These are phyloP conservation scores for Candida sonorensis DNA, from an alignment of 805 yeast genomes.

Conservation along the genomic window DNA sequence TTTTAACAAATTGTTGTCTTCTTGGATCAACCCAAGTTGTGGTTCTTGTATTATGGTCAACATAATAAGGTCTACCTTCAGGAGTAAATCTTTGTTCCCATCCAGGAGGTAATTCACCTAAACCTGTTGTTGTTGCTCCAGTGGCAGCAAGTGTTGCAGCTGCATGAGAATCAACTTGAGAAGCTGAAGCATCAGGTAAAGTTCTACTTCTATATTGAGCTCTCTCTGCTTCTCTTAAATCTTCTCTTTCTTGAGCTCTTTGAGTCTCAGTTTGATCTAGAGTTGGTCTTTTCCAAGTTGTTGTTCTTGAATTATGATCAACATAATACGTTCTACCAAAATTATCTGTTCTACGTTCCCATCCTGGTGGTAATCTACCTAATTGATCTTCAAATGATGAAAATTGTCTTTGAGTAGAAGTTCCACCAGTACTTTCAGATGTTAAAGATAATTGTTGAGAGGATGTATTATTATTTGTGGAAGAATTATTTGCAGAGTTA, in stretches of 20 bases:
- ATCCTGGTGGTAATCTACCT: conserved; percentile 95
- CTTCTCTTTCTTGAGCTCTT: conserved; percentile 50
- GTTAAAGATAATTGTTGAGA: conserved; percentile 16
- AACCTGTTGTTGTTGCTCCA: conserved; percentile 89
- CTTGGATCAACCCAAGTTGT: conserved; percentile 99
- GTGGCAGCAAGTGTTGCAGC: conserved; percentile 54
- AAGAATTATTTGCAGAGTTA: conserved; percentile 17
- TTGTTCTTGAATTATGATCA: conserved; percentile 94
- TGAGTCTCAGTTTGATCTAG: conserved; percentile 72
- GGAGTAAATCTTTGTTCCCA: conserved; percentile 99
- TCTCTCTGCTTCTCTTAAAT: conserved; percentile 78
- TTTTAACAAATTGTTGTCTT: conserved; percentile 95
- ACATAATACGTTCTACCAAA: conserved; percentile 97
- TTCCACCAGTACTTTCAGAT: conserved; percentile 17
- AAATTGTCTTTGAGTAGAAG: conserved; percentile 50
- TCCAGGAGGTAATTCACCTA: conserved; percentile 96
- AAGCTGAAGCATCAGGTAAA: conserved; percentile 70
- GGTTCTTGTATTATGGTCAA: conserved; percentile 98
- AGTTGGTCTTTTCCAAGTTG: conserved; percentile 98
- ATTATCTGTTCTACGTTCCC: conserved; percentile 98
- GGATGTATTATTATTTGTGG: neutral
- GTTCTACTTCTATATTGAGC: conserved; percentile 88
- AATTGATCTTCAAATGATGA: conserved; percentile 96
- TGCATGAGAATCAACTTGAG: conserved; percentile 36
- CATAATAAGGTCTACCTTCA: conserved; percentile 97